These are phyloP conservation scores for Pinus taeda DNA, from an alignment of 75 land plant species.

Conservation along the genomic window DNA sequence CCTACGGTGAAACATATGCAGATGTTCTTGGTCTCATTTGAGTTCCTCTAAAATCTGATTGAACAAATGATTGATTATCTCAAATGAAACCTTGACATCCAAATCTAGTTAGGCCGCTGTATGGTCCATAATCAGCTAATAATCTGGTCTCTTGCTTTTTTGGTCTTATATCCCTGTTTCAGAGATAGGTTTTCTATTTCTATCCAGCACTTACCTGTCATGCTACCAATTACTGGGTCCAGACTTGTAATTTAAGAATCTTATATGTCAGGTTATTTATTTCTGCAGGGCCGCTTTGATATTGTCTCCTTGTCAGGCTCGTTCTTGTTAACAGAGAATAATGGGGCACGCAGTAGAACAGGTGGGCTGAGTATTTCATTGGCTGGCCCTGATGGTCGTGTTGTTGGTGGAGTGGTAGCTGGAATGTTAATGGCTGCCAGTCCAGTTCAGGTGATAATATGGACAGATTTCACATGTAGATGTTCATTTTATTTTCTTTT, in stretches of 20 bases:
- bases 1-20: no score
- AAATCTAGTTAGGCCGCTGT: neutral
- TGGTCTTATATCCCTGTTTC: neutral
- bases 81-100: no score
- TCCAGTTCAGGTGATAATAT: constrained; percentile 58
- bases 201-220: neutral
- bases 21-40: no score
- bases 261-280: neutral
- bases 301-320: constrained; percentile 65
- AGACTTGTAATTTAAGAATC: neutral
- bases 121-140: neutral
- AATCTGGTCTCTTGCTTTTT: neutral
- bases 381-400: constrained; percentile 81
- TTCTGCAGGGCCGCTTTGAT: constrained; percentile 73
- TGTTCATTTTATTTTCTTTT: neutral
- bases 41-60: no score
- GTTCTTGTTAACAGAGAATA: constrained; percentile 42
- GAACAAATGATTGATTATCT: no score
- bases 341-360: constrained; percentile 48
- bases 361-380: constrained; percentile 78
- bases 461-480: neutral
- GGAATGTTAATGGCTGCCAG: constrained; percentile 64
- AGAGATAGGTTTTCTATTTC: neutral
- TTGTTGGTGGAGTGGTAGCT: constrained; percentile 70
- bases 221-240: neutral